Evolutionary conservation across 2,329 filamentous ascomycete species (phyloP).

Genomic region (Monilinia fructicola): DNA sequence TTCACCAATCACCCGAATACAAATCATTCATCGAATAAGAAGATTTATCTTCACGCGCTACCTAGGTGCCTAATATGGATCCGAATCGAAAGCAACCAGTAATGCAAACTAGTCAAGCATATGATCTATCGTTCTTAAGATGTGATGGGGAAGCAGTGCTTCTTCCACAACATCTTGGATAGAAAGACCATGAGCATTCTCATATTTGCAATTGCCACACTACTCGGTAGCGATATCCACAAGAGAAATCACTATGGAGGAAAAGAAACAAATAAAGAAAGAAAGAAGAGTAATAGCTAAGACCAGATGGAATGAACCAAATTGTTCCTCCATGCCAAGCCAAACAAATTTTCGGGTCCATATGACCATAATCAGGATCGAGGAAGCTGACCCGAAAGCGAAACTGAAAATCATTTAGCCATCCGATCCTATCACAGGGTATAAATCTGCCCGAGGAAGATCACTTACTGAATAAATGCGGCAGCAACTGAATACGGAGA

Average conservation of each 20-base stretch:
- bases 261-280: neutral
- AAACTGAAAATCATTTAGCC: conserved; percentile 4
- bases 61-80: no score
- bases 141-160: neutral
- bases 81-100: no score
- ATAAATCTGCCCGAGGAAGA: neutral
- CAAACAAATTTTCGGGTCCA: conserved; percentile 49
- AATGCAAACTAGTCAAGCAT: no score
- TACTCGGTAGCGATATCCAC: conserved; percentile 59
- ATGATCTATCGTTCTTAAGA: no score
- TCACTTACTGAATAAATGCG: conserved; percentile 66
- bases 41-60: no score
- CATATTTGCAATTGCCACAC: conserved; percentile 42
- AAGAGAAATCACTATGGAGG: conserved; percentile 52
- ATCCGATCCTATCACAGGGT: neutral
- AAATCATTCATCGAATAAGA: no score
- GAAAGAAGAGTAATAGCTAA: conserved; percentile 51
- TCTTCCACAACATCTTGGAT: conserved; percentile 28
- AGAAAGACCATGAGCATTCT: conserved; percentile 28
- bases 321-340: conserved; percentile 50
- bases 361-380: conserved; percentile 46
- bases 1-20: no score
- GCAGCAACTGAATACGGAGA: conserved; percentile 54
- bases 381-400: conserved; percentile 42
- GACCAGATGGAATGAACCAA: conserved; percentile 37